phyloP scores from a whole-genome alignment of 805 yeast genomes.

The Saccharomycopsis selenospora region DNA sequence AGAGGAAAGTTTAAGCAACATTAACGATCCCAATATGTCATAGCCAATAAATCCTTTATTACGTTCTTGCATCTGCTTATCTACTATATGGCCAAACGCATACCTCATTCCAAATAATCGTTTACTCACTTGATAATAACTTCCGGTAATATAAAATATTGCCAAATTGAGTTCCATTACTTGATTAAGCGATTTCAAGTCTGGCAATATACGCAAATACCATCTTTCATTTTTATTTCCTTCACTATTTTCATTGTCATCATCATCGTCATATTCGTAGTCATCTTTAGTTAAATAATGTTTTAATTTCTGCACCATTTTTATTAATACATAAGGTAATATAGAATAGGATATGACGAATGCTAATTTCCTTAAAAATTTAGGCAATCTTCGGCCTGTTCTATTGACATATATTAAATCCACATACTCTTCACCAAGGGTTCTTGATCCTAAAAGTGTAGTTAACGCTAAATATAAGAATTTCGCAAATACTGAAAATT shows the following conservation, averaged over 20 bases:
- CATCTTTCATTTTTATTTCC: constrained; percentile 14
- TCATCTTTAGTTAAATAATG: constrained; percentile 14
- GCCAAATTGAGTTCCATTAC: constrained; percentile 69
- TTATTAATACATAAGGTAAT: constrained; percentile 49
- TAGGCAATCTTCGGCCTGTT: constrained; percentile 45
- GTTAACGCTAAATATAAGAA: constrained; percentile 65
- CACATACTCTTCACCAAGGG: constrained; percentile 92
- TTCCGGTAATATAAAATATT: constrained; percentile 73
- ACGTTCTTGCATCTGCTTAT: constrained; percentile 24
- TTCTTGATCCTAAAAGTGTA: constrained; percentile 66
- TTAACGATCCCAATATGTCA: constrained; percentile 48
- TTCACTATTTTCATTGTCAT: constrained; percentile 18
- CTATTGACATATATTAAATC: constrained; percentile 62
- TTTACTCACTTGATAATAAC: constrained; percentile 71
- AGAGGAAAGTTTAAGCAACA: constrained; percentile 12
- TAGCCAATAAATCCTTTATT: constrained; percentile 34
- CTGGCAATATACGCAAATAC: constrained; percentile 6
- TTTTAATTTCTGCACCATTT: not conserved
- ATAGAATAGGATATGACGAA: constrained; percentile 56
- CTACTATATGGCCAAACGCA: constrained; percentile 58
- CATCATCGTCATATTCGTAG: constrained; percentile 8
- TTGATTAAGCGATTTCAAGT: constrained; percentile 30
- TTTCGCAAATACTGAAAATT: constrained; percentile 53
- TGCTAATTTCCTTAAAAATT: constrained; percentile 39
- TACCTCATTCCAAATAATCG: constrained; percentile 76